These are phyloP conservation scores for Staphylotrichum longicolle DNA, from an alignment of 495 filamentous ascomycete genomes.

Conservation along the genomic window DNA sequence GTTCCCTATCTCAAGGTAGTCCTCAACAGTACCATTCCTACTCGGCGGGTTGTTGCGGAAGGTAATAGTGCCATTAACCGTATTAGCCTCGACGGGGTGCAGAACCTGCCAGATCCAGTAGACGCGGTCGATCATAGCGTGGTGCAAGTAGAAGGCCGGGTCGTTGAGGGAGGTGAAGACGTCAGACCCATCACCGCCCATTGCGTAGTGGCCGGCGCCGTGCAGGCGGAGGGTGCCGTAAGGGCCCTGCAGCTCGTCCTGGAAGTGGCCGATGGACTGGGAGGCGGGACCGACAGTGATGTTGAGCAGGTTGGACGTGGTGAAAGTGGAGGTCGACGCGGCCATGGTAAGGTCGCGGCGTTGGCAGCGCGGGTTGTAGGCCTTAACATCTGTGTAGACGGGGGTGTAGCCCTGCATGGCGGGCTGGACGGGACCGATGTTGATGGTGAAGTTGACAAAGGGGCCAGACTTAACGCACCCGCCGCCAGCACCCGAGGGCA, in stretches of 20 bases:
- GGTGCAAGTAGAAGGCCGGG: constrained; percentile 9
- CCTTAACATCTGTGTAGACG: constrained; percentile 2
- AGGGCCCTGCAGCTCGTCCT: constrained; percentile 7
- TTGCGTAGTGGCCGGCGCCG: constrained; percentile 2
- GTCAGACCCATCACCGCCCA: constrained; percentile 4
- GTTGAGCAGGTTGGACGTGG: constrained; percentile 2
- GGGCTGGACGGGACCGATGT: constrained; percentile 9
- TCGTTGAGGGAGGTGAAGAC: constrained; percentile 9
- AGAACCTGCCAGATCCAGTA: constrained; percentile 12
- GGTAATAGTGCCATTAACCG: constrained; percentile 5
- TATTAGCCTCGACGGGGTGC: background rate
- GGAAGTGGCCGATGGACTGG: constrained; percentile 1
- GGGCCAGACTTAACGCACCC: constrained; percentile 1
- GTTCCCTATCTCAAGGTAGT: background rate
- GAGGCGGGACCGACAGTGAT: background rate
- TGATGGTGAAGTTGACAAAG: constrained; percentile 8
- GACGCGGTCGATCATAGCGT: constrained; percentile 8
- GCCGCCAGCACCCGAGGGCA: constrained; percentile 2
- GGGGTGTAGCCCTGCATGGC: constrained; percentile 12
- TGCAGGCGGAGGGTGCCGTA: background rate
- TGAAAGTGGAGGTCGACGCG: constrained; percentile 3
- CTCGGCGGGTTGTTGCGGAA: constrained; percentile 4
- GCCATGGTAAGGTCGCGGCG: constrained; percentile 6
- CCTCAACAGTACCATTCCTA: background rate
- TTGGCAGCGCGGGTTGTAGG: constrained; percentile 6